Base-by-base conservation (phyloP, 129 eudicot species). In the Smallanthus sonchifolius region DNA sequence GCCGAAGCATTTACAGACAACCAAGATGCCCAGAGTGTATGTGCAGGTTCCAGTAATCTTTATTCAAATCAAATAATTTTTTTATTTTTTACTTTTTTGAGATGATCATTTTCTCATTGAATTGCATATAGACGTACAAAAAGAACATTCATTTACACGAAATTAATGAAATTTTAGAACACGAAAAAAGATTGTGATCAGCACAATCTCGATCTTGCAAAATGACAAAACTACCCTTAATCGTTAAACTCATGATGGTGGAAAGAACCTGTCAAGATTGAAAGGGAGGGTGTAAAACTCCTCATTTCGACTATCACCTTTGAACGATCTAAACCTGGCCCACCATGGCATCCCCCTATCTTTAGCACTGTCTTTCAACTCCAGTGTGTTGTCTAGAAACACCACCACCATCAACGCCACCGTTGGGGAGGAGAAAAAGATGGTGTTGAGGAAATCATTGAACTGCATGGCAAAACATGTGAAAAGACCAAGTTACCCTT, bases 271-370 rank as follows among this genome's bases (percentile, higher is more conserved):
- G 86, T 95, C 87, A 75, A 95, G 97, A 76, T 95, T 95, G 87
- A 95, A 95, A 15, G 99, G 99, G 24, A 95, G 99, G 37, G 99
- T 95, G 83, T 95, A 95, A 80, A 95, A 95, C 85, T 95, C 99
- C 78, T 95, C 99, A 30, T 91, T 95, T 65, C 97, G 82, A 34
- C 92, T 87, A 76, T 95, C 99, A 7, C 96, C 98, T 81, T 93
- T 90, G 66, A 93, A 90, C 20, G 94, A 64, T 74, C 99, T 87
- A 83, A 95, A 95, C 66, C 87, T 95, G 10, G 85, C 99, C 99
- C 99, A 95, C 99, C 99, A 95, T 16, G 99, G 96, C 99, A 95
- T 91, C 55, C 99, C 99, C 37, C 99, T 74, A 78, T 95, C 97
- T 70, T 74, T 83, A 2, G 99, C 94, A 57, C 96, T 95, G 81